Base-by-base conservation (phyloP, 73 alveolate genomes). In the Tetrahymena malaccensis region DNA sequence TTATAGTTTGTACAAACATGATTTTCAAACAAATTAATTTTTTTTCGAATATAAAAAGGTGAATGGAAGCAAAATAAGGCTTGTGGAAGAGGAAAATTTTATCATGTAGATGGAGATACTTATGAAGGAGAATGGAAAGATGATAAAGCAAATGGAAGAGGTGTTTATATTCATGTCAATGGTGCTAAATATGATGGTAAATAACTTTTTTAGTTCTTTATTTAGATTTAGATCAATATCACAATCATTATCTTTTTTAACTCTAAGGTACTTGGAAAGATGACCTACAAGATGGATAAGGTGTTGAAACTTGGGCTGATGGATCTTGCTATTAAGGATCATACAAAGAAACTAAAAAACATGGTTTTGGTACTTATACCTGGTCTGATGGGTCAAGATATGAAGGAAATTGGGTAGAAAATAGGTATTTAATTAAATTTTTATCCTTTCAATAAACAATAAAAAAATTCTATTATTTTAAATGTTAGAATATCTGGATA, bases 381-480 rank as follows among this genome's bases (percentile, higher is more conserved):
- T 98, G 99, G 98, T 95, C 97, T 25, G 99, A 98, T 97, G 98
- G 98, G 40, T 94, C 98, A 33, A 83, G 35, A 94, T 98, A 98
- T 95, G 96, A 94, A 43, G 99, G 99, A 44, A 94, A 97, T 93
- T 97, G 99, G 99, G 96, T 94, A 94, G 97, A 98, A 37, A 98
- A 70, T 33, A 70, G 89, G 89, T 70, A 70, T 22, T n/a, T 70
- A 4, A 96, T 96, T 70, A 70, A 70, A 22, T 70, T 70, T 35
- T 35, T 35, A 35, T 35, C 6, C 43, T 35, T 2, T 35, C 43
- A 2, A 35, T 35, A 35, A 6, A 35, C 43, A 35, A 35, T 35
- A 35, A 35, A 35, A 70, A 19, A 19, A 7, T 9, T 70, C 8
- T 22, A 70, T 22, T n/a, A 22, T 70, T 70, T 31, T 27, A 19